Evolutionary conservation across 108 stramenopile genomes (phyloP), one percentile per base, ranked within the genome.

Genomic region (Cyclotella sp.): DNA sequence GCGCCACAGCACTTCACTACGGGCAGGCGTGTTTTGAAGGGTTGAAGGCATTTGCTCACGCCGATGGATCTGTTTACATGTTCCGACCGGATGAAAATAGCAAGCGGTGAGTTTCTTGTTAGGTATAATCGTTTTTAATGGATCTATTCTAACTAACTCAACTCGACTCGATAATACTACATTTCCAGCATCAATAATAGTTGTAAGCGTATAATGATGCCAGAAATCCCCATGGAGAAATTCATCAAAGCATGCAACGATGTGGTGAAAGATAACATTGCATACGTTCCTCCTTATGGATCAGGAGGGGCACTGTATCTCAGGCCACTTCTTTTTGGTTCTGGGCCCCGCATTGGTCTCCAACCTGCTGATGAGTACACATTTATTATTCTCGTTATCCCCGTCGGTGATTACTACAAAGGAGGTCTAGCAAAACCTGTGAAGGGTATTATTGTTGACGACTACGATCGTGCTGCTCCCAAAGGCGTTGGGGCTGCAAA

Each of bases 21-120:
- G 98, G 98, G 10, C 98, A 99, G 77, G 85, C 98, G 9, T 95
- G 96, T 72, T 99, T 99, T 76, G 99, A 99, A 83, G 99, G 99
- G 27, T 85, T 99, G 16, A 99, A 99, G 86, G 99, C 99, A 19
- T 99, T 98, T 81, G 85, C 86, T 55, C 90, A 97, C 63, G 81
- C 86, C 71, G 97, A 99, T 76, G 98, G 94, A 43, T 86, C 87
- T 61, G 97, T 99, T 0, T 82, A 96, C 75, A 63, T 98, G 27
- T 99, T 99, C 83, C 93, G 98, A 63, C 98, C 99, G 39, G 87
- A 98, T 46, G 98, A 97, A 79, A 99, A 99, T 84, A 94, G 97
- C 44, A 91, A 92, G 67, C 87, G 96, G 83, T 81, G 29, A 68
- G 80, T 66, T 51, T 22, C 13, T 43, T 49, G 29, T 16, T 1